phyloP scores from a whole-genome alignment of 2,329 filamentous ascomycete genomes.

The Trichoderma cornu-damae region DNA sequence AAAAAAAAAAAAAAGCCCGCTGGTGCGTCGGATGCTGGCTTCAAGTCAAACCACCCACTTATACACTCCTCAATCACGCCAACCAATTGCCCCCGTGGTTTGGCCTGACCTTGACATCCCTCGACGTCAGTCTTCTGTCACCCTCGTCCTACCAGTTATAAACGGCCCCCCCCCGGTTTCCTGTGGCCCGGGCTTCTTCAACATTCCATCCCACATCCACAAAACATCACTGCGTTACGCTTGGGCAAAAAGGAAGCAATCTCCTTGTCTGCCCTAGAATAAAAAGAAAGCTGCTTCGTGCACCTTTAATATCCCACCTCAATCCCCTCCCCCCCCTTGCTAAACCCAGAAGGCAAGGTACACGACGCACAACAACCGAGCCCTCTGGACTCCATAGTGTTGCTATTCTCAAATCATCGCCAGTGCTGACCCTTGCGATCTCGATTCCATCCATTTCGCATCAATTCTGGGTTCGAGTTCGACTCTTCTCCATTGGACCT shows the following conservation, averaged over 20 bases:
- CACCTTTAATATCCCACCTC: slow-evolving; percentile 16
- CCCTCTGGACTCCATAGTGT: background rate
- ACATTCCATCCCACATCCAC: background rate
- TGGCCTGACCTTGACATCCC: slow-evolving; percentile 3
- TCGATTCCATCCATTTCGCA: background rate
- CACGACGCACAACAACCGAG: background rate
- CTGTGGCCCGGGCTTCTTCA: background rate
- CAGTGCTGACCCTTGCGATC: background rate
- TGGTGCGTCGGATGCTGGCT: slow-evolving; percentile 6
- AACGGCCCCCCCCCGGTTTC: background rate
- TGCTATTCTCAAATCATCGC: slow-evolving; percentile 7
- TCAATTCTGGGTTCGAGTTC: background rate
- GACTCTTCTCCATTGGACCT: slow-evolving; percentile 1
- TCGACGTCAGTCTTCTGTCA: slow-evolving; percentile 15
- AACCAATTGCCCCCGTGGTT: slow-evolving; percentile 1
- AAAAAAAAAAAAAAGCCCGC: too few species aligned
- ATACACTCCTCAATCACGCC: slow-evolving; percentile 13
- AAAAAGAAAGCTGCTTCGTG: slow-evolving; percentile 8
- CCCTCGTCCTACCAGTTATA: slow-evolving; percentile 6
- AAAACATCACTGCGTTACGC: slow-evolving; percentile 8
- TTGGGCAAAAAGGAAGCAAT: slow-evolving; percentile 14
- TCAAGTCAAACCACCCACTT: slow-evolving; percentile 9
- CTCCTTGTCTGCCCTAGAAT: slow-evolving; percentile 9
- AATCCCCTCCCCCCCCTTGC: slow-evolving; percentile 2
- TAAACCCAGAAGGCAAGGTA: slow-evolving; percentile 1